Evolutionary conservation across 768 basidiomycete genomes (phyloP).

Genomic region (Termitomyces eurrhizus): DNA sequence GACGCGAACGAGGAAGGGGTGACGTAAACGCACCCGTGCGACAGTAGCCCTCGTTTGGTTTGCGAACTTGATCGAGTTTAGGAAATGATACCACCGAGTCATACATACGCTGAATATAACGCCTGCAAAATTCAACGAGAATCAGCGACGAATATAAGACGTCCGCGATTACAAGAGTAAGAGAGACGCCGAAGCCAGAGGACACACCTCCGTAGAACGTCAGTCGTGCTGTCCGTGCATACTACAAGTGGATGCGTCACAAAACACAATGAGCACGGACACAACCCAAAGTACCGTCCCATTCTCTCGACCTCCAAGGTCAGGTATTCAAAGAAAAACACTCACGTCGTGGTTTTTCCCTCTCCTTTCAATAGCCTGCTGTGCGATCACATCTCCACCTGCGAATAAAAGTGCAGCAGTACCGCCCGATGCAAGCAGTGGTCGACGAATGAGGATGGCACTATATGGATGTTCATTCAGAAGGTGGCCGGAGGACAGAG

Average conservation of each 20-base stretch:
- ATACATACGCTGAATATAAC: conserved; percentile 77
- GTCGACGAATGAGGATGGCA: conserved; percentile 54
- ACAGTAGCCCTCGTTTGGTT: conserved; percentile 54
- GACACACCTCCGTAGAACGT: conserved; percentile 67
- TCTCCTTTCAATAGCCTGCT: conserved; percentile 75
- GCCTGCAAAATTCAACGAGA: conserved; percentile 30
- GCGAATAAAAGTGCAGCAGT: conserved; percentile 71
- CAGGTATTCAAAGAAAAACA: conserved; percentile 2
- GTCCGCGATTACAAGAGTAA: background rate
- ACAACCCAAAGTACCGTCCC: too few species aligned
- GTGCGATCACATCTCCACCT: conserved; percentile 77
- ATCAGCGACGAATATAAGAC: background rate
- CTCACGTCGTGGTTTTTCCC: conserved; percentile 75
- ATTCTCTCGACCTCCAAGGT: too few species aligned
- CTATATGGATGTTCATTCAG: conserved; percentile 26
- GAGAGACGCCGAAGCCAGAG: background rate
- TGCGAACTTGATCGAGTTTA: conserved; percentile 68
- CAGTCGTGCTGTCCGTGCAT: conserved; percentile 57
- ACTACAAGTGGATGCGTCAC: conserved; percentile 26
- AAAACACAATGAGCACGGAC: too few species aligned
- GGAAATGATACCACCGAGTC: conserved; percentile 76
- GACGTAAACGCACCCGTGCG: conserved; percentile 48
- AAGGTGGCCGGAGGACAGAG: background rate
- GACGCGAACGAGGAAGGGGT: too few species aligned
- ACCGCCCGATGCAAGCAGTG: conserved; percentile 57